A percentile compares a stretch with the other conserved stretches of the same genome.
These are phyloP conservation scores for Aspergillus diversus DNA, from an alignment of 495 filamentous ascomycete species.

Conservation along the genomic window DNA sequence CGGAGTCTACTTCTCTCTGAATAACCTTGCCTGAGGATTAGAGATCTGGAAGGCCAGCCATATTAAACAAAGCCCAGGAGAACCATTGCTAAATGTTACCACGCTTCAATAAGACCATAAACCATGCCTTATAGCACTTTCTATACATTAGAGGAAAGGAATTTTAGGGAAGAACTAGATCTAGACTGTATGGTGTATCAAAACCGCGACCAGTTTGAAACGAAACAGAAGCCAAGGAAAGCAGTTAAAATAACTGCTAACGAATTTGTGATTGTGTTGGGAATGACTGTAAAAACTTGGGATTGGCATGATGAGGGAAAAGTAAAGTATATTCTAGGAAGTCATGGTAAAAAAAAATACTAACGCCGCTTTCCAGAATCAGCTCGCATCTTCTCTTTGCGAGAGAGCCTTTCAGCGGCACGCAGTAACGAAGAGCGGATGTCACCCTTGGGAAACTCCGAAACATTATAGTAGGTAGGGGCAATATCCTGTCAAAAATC, in stretches of 20 bases:
- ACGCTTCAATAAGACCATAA: too few species aligned
- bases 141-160: background rate
- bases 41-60: too few species aligned
- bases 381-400: constrained; percentile 67
- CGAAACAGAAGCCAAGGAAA: background rate
- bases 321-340: constrained; percentile 18
- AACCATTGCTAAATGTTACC: too few species aligned
- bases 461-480: constrained; percentile 87
- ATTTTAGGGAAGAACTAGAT: background rate
- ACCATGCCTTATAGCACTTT: background rate
- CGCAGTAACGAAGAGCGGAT: constrained; percentile 76
- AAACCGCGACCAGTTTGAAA: background rate
- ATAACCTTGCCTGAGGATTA: too few species aligned
- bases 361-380: constrained; percentile 39
- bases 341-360: constrained; percentile 23
- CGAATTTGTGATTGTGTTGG: background rate
- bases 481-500: constrained; percentile 73
- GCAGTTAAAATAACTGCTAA: background rate
- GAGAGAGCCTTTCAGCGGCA: constrained; percentile 72
- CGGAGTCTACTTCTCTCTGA: background rate
- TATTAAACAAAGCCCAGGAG: too few species aligned
- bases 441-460: constrained; percentile 80
- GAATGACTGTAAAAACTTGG: constrained; percentile 1
- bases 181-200: background rate
- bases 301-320: background rate